A percentile compares a stretch with the other conserved stretches of the same genome.
Evolutionary conservation across 2,329 filamentous ascomycete species (phyloP).

Genomic region (Pezicula neosporulosa): DNA sequence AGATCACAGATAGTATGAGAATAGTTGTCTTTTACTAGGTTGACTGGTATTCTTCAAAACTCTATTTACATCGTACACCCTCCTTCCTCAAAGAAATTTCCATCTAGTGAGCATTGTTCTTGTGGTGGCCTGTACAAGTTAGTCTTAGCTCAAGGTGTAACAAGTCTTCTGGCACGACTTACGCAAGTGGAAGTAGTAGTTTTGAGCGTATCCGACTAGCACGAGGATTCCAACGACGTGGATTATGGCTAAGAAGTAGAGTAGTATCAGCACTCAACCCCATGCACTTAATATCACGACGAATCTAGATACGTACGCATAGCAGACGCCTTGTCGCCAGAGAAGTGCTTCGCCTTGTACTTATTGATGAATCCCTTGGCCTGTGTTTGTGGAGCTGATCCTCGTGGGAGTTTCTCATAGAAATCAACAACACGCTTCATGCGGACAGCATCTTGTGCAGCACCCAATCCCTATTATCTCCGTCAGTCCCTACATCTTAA

Average conservation of each 20-base stretch:
- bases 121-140: constrained; percentile 80
- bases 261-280: constrained; percentile 19
- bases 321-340: constrained; percentile 80
- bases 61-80: constrained; percentile 27
- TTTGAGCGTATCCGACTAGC: constrained; percentile 86
- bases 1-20: neutral
- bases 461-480: constrained; percentile 76
- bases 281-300: constrained; percentile 4
- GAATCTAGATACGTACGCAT: constrained; percentile 64
- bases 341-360: constrained; percentile 89
- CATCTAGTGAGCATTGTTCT: constrained; percentile 97
- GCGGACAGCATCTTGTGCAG: constrained; percentile 90
- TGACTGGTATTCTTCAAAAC: constrained; percentile 17
- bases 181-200: constrained; percentile 99
- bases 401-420: constrained; percentile 97
- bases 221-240: constrained; percentile 80
- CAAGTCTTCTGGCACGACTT: constrained; percentile 40
- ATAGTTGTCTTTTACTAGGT: neutral
- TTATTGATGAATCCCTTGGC: constrained; percentile 77
- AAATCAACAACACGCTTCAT: constrained; percentile 98
- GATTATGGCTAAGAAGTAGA: constrained; percentile 65
- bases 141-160: constrained; percentile 5
- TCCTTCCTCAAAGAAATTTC: constrained; percentile 1
- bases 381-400: constrained; percentile 79
- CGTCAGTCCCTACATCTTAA: constrained; percentile 28